Evolutionary conservation across 2,329 filamentous ascomycete genomes (phyloP), one percentile per base, ranked within the genome.

Genomic region (Canariomyces notabilis): DNA sequence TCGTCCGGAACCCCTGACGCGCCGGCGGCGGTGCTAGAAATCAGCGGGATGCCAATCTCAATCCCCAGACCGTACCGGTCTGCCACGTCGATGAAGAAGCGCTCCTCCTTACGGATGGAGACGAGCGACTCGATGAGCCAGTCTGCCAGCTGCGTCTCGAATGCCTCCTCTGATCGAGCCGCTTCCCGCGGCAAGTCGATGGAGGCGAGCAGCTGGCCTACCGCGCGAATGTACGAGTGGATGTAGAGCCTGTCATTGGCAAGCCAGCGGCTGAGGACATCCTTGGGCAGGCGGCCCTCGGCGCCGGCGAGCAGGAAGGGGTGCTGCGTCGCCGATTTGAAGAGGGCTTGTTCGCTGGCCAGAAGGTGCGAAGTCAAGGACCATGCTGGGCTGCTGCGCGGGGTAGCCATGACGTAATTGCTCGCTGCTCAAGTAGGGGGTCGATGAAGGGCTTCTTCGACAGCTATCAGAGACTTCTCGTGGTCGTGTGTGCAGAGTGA

Each of bases 191-290:
- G 76, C 0, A 85, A 68, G 5, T 76, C 66, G 36, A 87, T 71
- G 53, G 82, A 79, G 26, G 76, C 70, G 21, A 88, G 75, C 6
- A 87, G 64, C n/a, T 73, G 69, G 7, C 82, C 82, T 18, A 82
- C 76, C 55, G 85, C 86, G 20, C 76, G 73, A 55, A 87, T 76
- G 64, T 87, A 59, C 41, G 78, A 77, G 53, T 85, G 81, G 26
- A 83, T 80, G 64, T 87, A 85, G 49, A 88, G 75, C 7, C 80
- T 72, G 63, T 88, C 84, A 63, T 87, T 84, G 11, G 80, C 77
- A 35, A 89, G 77, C 85, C 85, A 89, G 61, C 74, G 72, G 16
- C 76, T 74, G 9, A 88, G 68, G 1, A 71, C 65, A 0, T 69
- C 58, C 39, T 78, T 78, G 15, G 76, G 67, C 15, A 85, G 67